Evolutionary conservation across 768 basidiomycete species (phyloP).

Genomic region (Glaciozyma martinii): DNA sequence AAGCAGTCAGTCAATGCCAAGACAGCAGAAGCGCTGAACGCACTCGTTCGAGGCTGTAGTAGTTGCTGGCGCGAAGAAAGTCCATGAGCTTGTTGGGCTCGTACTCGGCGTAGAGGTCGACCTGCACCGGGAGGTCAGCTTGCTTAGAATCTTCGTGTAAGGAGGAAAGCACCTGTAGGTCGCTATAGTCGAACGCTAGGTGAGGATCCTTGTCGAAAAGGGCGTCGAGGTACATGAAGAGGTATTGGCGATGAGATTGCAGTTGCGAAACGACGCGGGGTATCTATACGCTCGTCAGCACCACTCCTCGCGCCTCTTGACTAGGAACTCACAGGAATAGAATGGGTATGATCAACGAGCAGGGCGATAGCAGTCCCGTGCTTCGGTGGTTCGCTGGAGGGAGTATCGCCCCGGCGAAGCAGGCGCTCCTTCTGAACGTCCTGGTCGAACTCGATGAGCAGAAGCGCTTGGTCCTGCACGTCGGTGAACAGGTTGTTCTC

Average conservation of each 20-base stretch:
- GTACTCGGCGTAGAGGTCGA: conserved; percentile 85
- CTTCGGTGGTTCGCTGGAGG: conserved; percentile 38
- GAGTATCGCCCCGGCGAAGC: conserved; percentile 37
- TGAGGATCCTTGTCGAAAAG: conserved; percentile 78
- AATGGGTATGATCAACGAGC: conserved; percentile 87
- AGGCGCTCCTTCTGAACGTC: conserved; percentile 59
- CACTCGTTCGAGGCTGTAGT: conserved; percentile 80
- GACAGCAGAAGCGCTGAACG: conserved; percentile 7
- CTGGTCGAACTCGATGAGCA: conserved; percentile 89
- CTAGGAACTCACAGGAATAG: conserved; percentile 68
- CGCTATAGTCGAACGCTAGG: conserved; percentile 68
- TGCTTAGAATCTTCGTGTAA: not conserved
- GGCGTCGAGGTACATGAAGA: conserved; percentile 88
- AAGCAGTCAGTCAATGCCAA: not conserved
- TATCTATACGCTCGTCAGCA: conserved; percentile 49
- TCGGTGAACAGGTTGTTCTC: conserved; percentile 91
- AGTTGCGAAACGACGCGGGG: conserved; percentile 81
- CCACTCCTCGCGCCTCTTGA: too few relatives aligned
- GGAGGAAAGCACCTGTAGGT: conserved; percentile 56
- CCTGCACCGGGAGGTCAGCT: conserved; percentile 42
- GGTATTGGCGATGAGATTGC: conserved; percentile 60
- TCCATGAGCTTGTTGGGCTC: conserved; percentile 71
- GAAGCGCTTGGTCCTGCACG: conserved; percentile 82
- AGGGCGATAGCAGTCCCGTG: conserved; percentile 73
- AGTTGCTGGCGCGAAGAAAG: conserved; percentile 80